phyloP scores from a whole-genome alignment of 345 rosid species.

The Heritiera fomes region DNA sequence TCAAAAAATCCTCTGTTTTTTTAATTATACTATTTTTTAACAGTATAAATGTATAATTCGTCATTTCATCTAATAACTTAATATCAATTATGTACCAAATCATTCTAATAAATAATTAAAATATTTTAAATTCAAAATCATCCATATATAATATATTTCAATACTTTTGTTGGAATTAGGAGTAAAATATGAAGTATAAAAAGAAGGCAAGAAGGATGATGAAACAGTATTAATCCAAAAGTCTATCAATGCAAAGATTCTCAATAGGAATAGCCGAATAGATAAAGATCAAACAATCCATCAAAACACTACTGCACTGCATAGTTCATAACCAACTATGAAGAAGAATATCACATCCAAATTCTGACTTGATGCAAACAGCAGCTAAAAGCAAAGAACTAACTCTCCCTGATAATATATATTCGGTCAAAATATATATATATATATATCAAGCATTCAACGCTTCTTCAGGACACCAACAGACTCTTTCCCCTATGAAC shows the following conservation, averaged over 20 bases:
- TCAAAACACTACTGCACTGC: background rate
- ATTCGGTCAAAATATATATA: background rate
- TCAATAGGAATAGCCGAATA: background rate
- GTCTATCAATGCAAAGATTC: background rate
- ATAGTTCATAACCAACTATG: background rate
- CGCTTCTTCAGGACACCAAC: constrained; percentile 80
- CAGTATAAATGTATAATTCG: too few relatives aligned
- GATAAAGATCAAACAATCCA: background rate
- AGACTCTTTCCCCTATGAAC: constrained; percentile 77
- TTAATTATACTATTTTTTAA: too few relatives aligned
- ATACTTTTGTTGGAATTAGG: too few relatives aligned
- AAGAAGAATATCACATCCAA: constrained; percentile 9
- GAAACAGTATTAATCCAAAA: background rate
- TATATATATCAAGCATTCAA: constrained; percentile 21
- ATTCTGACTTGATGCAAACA: background rate
- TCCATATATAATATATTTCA: too few relatives aligned
- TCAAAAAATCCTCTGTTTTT: too few relatives aligned
- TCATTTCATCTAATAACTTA: too few relatives aligned
- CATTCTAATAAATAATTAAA: too few relatives aligned
- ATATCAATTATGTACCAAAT: too few relatives aligned
- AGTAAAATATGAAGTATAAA: too few relatives aligned
- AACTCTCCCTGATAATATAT: constrained; percentile 6
- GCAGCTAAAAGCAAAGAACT: background rate
- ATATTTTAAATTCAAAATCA: too few relatives aligned
- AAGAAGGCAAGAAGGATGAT: too few relatives aligned